These are phyloP conservation scores for Pseudogymnoascus verrucosus DNA, from an alignment of 2,329 filamentous ascomycete genomes.

Conservation along the genomic window DNA sequence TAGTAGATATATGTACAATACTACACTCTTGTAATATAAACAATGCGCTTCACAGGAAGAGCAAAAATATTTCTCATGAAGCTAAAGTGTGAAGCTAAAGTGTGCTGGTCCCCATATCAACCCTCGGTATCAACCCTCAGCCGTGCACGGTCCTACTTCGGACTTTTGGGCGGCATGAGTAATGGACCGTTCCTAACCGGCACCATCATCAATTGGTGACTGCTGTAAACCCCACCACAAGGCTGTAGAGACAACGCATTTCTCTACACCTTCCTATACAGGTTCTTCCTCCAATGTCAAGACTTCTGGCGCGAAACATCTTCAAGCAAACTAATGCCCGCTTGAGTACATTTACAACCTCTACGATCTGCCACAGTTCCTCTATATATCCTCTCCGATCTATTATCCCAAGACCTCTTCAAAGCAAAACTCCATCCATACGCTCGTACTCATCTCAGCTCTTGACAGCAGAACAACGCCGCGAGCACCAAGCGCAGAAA, in stretches of 20 bases:
- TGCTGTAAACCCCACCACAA: slow-evolving; percentile 3
- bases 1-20: slow-evolving; percentile 6
- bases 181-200: slow-evolving; percentile 2
- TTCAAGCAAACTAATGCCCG: slow-evolving; percentile 8
- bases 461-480: slow-evolving; percentile 7
- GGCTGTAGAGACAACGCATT: slow-evolving; percentile 3
- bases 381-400: neutral
- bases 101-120: neutral
- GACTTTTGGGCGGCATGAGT: slow-evolving; percentile 1
- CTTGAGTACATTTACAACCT: slow-evolving; percentile 1
- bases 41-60: neutral
- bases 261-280: slow-evolving; percentile 9
- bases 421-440: neutral
- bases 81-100: neutral
- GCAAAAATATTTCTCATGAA: neutral
- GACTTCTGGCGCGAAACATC: slow-evolving; percentile 5
- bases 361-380: neutral
- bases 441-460: slow-evolving; percentile 6
- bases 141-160: slow-evolving; percentile 1
- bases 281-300: slow-evolving; percentile 4
- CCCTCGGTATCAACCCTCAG: neutral
- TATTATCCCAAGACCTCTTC: neutral
- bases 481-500: slow-evolving; percentile 46
- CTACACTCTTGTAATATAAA: slow-evolving; percentile 1
- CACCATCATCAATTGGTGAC: slow-evolving; percentile 1